phyloP scores from a whole-genome alignment of 805 yeast species.

The Suhomyces sp. region DNA sequence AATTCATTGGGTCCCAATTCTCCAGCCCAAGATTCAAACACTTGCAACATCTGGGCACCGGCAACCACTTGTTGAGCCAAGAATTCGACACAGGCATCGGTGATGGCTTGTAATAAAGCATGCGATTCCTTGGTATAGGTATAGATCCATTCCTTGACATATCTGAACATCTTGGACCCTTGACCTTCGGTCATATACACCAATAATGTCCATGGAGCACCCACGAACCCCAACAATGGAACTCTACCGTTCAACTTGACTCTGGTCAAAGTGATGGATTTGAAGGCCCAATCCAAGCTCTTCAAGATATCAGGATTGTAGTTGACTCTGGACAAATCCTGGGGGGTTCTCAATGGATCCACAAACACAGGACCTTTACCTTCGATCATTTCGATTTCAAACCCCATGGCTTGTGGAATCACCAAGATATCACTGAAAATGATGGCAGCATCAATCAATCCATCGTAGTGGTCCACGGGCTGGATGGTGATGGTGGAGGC shows the following conservation, averaged over 20 bases:
- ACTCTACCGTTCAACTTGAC: slow-evolving; percentile 83
- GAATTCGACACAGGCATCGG: slow-evolving; percentile 89
- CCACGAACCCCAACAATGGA: slow-evolving; percentile 92
- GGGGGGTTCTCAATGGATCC: slow-evolving; percentile 75
- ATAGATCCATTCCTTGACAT: slow-evolving; percentile 90
- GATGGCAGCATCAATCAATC: slow-evolving; percentile 93
- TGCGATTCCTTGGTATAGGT: slow-evolving; percentile 72
- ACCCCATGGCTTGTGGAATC: slow-evolving; percentile 97
- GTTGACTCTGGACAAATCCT: slow-evolving; percentile 59
- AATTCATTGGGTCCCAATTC: slow-evolving; percentile 91
- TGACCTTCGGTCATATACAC: slow-evolving; percentile 98
- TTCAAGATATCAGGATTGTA: slow-evolving; percentile 69
- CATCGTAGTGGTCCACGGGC: slow-evolving; percentile 87
- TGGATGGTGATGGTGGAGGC: slow-evolving; percentile 95
- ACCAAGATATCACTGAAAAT: slow-evolving; percentile 94
- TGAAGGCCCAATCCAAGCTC: slow-evolving; percentile 91
- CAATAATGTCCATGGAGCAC: slow-evolving; percentile 97
- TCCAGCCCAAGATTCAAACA: slow-evolving; percentile 98
- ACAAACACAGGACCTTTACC: slow-evolving; percentile 94
- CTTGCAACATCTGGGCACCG: slow-evolving; percentile 97
- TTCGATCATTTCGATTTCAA: slow-evolving; percentile 89
- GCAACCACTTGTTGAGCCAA: slow-evolving; percentile 93
- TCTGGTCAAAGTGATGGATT: slow-evolving; percentile 90
- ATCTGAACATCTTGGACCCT: slow-evolving; percentile 87
- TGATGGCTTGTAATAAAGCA: slow-evolving; percentile 66